A percentile compares a stretch with the other conserved stretches of the same genome.
These are phyloP conservation scores for Eremomyces bilateralis DNA, from an alignment of 495 filamentous ascomycete genomes.

Conservation along the genomic window DNA sequence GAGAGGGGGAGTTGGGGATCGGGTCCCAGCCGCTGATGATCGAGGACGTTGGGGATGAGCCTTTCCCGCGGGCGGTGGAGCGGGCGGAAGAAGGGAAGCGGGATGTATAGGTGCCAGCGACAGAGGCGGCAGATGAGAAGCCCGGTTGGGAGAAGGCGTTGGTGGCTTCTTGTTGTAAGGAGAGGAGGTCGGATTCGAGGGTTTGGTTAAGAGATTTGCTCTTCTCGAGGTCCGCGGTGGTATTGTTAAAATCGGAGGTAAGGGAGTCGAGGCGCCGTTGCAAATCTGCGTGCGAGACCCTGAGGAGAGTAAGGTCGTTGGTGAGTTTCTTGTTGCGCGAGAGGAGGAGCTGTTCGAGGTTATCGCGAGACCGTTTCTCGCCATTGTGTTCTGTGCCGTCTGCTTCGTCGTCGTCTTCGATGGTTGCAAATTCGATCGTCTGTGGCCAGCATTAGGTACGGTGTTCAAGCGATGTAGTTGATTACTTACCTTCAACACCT, in stretches of 20 bases:
- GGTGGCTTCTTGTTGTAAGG: constrained; percentile 62
- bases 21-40: constrained; percentile 92
- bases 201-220: constrained; percentile 66
- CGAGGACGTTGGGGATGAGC: constrained; percentile 76
- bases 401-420: constrained; percentile 52
- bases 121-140: constrained; percentile 56
- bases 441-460: no score
- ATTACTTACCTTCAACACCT: constrained; percentile 59
- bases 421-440: constrained; percentile 88
- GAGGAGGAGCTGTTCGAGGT: constrained; percentile 72
- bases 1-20: constrained; percentile 19
- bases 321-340: constrained; percentile 89
- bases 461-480: constrained; percentile 1
- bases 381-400: constrained; percentile 23
- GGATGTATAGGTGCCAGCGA: constrained; percentile 78
- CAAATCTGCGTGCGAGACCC: constrained; percentile 86
- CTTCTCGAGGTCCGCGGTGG: constrained; percentile 70
- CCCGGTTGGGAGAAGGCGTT: constrained; percentile 41
- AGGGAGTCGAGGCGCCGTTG: constrained; percentile 58
- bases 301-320: constrained; percentile 76
- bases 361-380: constrained; percentile 45
- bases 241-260: constrained; percentile 62
- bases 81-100: constrained; percentile 59
- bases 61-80: constrained; percentile 36
- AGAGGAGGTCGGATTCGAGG: constrained; percentile 78